Evolutionary conservation across 805 yeast genomes (phyloP).

Genomic region (Zygotorulaspora sp.): DNA sequence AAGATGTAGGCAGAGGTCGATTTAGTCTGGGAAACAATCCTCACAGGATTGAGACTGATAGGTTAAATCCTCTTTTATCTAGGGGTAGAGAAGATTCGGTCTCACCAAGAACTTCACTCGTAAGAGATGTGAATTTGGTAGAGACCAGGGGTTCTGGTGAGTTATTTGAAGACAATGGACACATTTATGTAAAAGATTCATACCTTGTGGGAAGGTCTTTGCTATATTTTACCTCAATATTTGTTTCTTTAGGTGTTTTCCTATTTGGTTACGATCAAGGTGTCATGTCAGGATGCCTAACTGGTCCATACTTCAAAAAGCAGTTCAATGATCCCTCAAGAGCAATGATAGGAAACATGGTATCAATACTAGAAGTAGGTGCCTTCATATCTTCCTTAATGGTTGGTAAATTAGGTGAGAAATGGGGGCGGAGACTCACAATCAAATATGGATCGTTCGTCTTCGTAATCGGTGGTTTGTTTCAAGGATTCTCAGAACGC

Average conservation of each 20-base stretch:
- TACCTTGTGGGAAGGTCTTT: constrained; percentile 24
- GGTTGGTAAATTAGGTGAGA: constrained; percentile 75
- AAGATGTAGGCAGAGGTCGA: background rate
- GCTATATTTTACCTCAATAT: constrained; percentile 38
- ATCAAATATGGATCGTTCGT: constrained; percentile 74
- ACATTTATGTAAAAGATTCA: constrained; percentile 18
- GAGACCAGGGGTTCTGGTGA: background rate
- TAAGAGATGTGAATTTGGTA: background rate
- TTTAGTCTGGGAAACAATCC: background rate
- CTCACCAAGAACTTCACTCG: constrained; percentile 8
- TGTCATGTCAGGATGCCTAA: constrained; percentile 81
- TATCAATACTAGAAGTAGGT: constrained; percentile 83
- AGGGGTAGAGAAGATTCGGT: constrained; percentile 3
- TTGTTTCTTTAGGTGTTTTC: constrained; percentile 47
- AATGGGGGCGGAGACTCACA: constrained; percentile 72
- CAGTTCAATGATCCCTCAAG: constrained; percentile 73
- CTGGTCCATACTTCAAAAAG: constrained; percentile 62
- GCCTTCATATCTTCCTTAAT: constrained; percentile 75
- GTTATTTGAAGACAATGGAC: constrained; percentile 13
- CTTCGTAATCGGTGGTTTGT: constrained; percentile 71
- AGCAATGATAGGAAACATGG: constrained; percentile 76
- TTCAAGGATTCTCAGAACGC: constrained; percentile 59
- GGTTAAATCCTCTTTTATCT: background rate
- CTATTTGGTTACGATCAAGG: constrained; percentile 85
- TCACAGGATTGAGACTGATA: constrained; percentile 1